These are phyloP conservation scores for Pyrrhoderma lamaoense DNA, from an alignment of 1,284 basidiomycete genomes.

Conservation along the genomic window DNA sequence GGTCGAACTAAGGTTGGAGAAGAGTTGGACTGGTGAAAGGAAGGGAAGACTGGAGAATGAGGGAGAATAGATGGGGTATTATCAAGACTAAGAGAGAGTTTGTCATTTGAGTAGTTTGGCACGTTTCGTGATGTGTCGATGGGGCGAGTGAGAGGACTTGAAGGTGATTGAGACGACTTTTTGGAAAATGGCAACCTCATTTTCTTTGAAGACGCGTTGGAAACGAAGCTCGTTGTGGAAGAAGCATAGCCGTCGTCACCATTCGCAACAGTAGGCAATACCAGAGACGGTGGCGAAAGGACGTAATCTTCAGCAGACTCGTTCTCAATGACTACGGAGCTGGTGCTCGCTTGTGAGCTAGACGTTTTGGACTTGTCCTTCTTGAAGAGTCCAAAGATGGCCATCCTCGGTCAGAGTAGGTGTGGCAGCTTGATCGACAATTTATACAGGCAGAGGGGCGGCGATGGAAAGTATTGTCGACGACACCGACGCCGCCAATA, in stretches of 20 bases:
- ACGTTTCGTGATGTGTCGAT: neutral
- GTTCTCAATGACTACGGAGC: conserved; percentile 13
- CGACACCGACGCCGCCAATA: neutral
- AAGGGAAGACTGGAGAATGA: conserved; percentile 13
- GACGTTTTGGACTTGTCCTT: conserved; percentile 18
- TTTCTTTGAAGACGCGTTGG: conserved; percentile 14
- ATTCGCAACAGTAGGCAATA: conserved; percentile 5
- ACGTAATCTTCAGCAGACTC: conserved; percentile 12
- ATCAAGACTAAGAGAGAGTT: conserved; percentile 6
- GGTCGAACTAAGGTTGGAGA: conserved; percentile 11
- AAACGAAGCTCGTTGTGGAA: conserved; percentile 12
- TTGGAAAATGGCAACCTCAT: conserved; percentile 14
- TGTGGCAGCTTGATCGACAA: too few species aligned
- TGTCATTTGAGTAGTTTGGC: conserved; percentile 6
- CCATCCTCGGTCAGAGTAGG: conserved; percentile 13
- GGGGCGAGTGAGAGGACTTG: conserved; percentile 6
- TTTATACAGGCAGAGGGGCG: neutral
- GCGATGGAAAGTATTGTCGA: neutral
- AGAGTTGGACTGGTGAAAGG: conserved; percentile 8
- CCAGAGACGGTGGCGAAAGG: conserved; percentile 11
- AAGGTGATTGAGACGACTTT: conserved; percentile 3
- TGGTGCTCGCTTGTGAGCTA: conserved; percentile 13
- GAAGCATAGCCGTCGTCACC: conserved; percentile 15
- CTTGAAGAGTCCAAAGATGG: conserved; percentile 20
- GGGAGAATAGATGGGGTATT: neutral